Evolutionary conservation across 805 yeast species (phyloP), one percentile per base, ranked within the genome.

Genomic region (Sugiyamaella smithiae): DNA sequence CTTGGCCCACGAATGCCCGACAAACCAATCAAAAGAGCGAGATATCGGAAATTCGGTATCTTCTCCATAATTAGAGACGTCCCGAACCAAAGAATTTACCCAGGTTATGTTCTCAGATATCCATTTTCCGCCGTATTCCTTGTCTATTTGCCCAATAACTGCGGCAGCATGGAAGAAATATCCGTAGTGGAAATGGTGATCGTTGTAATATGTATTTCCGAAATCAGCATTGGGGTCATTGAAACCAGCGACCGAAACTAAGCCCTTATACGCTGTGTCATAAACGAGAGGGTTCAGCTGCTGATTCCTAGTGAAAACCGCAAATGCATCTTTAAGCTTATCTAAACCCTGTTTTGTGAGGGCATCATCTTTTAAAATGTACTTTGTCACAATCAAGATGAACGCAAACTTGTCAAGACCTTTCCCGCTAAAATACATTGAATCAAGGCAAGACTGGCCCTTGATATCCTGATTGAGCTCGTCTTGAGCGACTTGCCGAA

Each of bases 341-440:
- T 76, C 75, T 35, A 88, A 68, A 26, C 87, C 70, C 4, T 62
- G 65, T 8, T 64, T 57, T 1, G 91, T 76, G 47, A 85, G 66
- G 0, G 59, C 63, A 0, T 66, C 60, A 61, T 89, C 85, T 14
- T 76, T 17, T 88, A 74, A 54, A 71, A 80, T 47, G 83, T 82
- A 37, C 83, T 79, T 55, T 69, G 76, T 46, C 6, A 82, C 87
- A 53, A 85, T 84, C 9, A 88, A 73, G 45, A 91, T 76, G 73
- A 85, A 84, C 0, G 98, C 97, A 67, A 85, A 93, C 68, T 90
- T 91, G 57, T 89, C 96, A 40, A 91, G 69, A 16, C 81, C 76
- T 64, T 91, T 91, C 9, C 98, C 98, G 1, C 95, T 77, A 25
- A 86, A 82, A 67, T 91, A 91, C 88, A 88, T 90, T 0, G 96